A percentile compares a stretch with the other conserved stretches of the same genome.
phyloP scores from a whole-genome alignment of 805 yeast genomes.

The Yarrowia porcina region DNA sequence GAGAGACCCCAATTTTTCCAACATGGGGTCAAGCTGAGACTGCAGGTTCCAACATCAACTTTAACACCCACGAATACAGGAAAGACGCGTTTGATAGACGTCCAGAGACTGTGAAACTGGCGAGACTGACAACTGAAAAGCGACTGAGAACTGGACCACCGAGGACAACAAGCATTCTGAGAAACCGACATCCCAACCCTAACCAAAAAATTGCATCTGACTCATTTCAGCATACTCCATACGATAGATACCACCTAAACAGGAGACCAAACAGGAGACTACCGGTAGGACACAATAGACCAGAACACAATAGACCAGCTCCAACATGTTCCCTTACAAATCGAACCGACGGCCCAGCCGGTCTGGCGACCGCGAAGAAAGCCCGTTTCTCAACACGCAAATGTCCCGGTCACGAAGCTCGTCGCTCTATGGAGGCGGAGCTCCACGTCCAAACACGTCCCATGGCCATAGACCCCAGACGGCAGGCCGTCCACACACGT shows the following conservation, averaged over 20 bases:
- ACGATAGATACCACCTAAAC: too few species aligned
- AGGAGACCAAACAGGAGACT: too few species aligned
- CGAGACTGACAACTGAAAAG: too few species aligned
- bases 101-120: too few species aligned
- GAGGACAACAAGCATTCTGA: too few species aligned
- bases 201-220: too few species aligned
- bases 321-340: not conserved
- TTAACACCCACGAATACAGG: constrained; percentile 5
- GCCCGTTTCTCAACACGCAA: not conserved
- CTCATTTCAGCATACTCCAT: too few species aligned
- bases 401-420: constrained; percentile 12
- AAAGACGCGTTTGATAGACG: not conserved
- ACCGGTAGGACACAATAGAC: too few species aligned
- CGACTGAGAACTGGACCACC: not conserved
- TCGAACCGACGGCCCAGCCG: not conserved
- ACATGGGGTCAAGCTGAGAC: too few species aligned
- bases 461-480: constrained; percentile 1
- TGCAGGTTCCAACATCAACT: constrained; percentile 6
- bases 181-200: not conserved
- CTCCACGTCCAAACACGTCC: not conserved
- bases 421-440: not conserved
- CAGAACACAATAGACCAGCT: too few species aligned
- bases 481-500: constrained; percentile 16
- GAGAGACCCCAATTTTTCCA: too few species aligned
- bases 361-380: constrained; percentile 3